Evolutionary conservation across 768 basidiomycete species (phyloP), one percentile per base, ranked within the genome.

Genomic region (Panaeolus papilionaceus): DNA sequence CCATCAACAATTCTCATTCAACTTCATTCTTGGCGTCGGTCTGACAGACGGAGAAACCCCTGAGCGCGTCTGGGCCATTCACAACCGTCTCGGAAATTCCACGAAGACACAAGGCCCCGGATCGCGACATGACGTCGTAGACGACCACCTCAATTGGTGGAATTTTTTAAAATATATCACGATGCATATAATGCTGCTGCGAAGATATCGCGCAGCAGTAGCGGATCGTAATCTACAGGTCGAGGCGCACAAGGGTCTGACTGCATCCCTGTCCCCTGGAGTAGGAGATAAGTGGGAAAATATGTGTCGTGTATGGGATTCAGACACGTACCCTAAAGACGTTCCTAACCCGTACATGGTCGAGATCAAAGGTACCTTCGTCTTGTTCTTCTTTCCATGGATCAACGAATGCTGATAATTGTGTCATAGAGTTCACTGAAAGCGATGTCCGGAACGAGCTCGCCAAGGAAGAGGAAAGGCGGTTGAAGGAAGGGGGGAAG

Each of bases 91-190:
- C 1, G 51, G 51, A 3, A 65, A 65, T 65, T 3, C 64, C 20
- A 65, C 28, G 1, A 65, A 65, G 28, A 61, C 33, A 3, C 49
- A 58, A 26, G 64, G 64, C 3, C 47, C 64, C 0, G 64, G 49
- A 6, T 65, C 64, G 26, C 47, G 69, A 16, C 62, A 68, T 0
- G 69, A 70, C 14, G 47, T 64, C 0, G 42, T 70, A 0, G 67
- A 70, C 23, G 64, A 66, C 20, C 64, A 70, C 23, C 64, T 70
- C 38, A 62, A 63, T 73, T 69, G 67, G 18, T 78, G 76, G 76
- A 80, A 80, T 47, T 80, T 73, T 47, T 51, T 42, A 6, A 79
- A 79, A 45, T 66, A 71, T 3, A 62, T 67, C 0, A 37, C 42
- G 0, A 65, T 68, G 62, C 67, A 69, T 1, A 58, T 16, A 1